These are phyloP conservation scores for Pseudonitzschia multiseries DNA, from an alignment of 108 stramenopile genomes.

Conservation along the genomic window DNA sequence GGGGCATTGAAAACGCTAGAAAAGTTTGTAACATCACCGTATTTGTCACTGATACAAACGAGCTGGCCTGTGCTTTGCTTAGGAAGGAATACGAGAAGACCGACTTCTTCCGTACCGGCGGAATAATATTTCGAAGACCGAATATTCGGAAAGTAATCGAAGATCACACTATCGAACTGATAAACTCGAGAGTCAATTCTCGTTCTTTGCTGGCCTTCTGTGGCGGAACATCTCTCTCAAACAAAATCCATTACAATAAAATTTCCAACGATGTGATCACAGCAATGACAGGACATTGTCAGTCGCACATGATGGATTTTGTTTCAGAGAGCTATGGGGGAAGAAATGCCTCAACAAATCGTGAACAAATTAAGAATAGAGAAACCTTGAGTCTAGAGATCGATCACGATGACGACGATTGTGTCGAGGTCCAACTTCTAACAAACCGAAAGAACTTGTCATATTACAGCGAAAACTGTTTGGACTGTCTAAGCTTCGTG, in stretches of 20 bases:
- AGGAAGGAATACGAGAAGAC: conserved; percentile 20
- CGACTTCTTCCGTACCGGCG: conserved; percentile 21
- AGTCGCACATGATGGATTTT: conserved; percentile 42
- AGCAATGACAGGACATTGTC: conserved; percentile 37
- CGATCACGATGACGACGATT: background rate
- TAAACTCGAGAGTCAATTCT: conserved; percentile 18
- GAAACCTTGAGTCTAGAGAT: conserved; percentile 1
- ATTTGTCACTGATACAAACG: conserved; percentile 38
- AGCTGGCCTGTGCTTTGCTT: conserved; percentile 20
- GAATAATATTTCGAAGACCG: conserved; percentile 30
- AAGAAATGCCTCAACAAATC: background rate
- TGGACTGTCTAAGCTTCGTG: background rate
- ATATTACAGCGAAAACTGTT: background rate
- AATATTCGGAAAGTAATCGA: conserved; percentile 31
- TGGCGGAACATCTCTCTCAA: conserved; percentile 32
- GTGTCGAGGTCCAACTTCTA: conserved; percentile 12
- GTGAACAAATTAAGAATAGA: background rate
- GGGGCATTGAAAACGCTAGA: conserved; percentile 38
- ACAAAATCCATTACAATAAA: conserved; percentile 21
- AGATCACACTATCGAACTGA: conserved; percentile 35
- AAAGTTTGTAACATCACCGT: conserved; percentile 39
- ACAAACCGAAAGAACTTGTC: conserved; percentile 4
- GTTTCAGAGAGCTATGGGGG: conserved; percentile 45
- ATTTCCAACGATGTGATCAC: conserved; percentile 37
- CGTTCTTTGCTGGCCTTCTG: conserved; percentile 45